A percentile compares a stretch with the other conserved stretches of the same genome.
Conservation (phyloP, 768 basidiomycete species). For the Psilocybe subaeruginosa region DNA sequence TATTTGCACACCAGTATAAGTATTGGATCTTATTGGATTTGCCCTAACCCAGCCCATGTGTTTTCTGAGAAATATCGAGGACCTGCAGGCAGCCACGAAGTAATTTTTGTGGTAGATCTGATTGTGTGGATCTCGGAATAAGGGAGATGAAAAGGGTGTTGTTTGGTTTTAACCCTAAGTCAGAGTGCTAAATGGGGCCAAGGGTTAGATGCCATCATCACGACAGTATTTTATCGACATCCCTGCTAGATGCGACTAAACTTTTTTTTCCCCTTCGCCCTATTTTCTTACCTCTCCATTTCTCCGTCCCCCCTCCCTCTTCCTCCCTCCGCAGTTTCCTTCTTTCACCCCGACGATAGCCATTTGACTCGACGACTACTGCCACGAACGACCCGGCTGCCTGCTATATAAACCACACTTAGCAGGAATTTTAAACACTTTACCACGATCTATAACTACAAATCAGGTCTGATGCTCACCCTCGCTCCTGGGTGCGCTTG, state of each 20-base stretch:
- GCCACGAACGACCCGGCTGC: constrained; percentile 32
- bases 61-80: neutral
- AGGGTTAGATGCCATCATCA: constrained; percentile 8
- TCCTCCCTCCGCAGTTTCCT: neutral
- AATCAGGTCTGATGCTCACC: constrained; percentile 62
- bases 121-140: constrained; percentile 10
- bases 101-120: neutral
- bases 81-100: neutral
- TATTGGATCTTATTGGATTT: neutral
- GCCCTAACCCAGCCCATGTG: constrained; percentile 13
- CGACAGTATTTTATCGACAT: neutral
- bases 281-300: constrained; percentile 27
- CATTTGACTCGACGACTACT: constrained; percentile 27
- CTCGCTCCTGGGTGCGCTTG: constrained; percentile 82
- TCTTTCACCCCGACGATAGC: constrained; percentile 4
- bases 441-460: no score
- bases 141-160: neutral
- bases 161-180: no score
- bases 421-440: no score
- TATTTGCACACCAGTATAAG: neutral
- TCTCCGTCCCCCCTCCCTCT: constrained; percentile 33
- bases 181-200: constrained; percentile 3
- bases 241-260: constrained; percentile 34
- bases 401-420: no score
- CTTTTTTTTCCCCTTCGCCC: constrained; percentile 45